Base-by-base conservation (phyloP, 1,139 yeast species). In the Geotrichum carabidarum region DNA sequence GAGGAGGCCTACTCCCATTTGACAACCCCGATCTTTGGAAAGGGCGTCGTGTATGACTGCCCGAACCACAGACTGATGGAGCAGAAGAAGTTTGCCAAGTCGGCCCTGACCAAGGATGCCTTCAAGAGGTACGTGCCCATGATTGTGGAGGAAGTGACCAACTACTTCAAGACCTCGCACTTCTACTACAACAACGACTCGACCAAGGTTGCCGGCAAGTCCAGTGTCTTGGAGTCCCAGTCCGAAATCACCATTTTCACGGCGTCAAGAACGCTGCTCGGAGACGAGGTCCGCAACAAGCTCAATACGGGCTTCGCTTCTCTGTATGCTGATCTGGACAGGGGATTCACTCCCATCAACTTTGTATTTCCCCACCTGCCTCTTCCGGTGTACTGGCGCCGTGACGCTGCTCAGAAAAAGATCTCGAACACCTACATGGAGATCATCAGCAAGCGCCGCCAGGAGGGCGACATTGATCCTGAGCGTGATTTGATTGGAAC, bases 191-290 rank as follows among this genome's bases (percentile, higher is more conserved):
- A 71, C 46, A 66, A 65, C 35, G 58, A 59, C 37, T 55, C 64
- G 41, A 65, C 67, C 40, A 69, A 72, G 54, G 57, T 70, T 22
- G 60, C 68, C n/a, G 95, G 95, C 59, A 71, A 74, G 53, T 78
- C 82, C 47, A 81, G 87, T 60, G 89, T 93, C 57, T 80, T 89
- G 83, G 80, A 79, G 56, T 78, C 94, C 35, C 96, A 91, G 72
- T 95, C 99, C 7, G 98, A 93, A 74, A 80, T 93, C 73, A 93
- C 98, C 55, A 89, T 93, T 63, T 91, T 90, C 74, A 93, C 99
- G 48, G 98, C 99, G 50, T 86, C 96, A 35, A 81, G 96, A 71
- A 81, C 96, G 47, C 77, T 93, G 63, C 77, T 90, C 66, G 99
- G 99, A 65, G 88, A 88, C 62, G 96, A 90, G 65, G 82, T 90